A percentile compares a stretch with the other conserved stretches of the same genome.
phyloP scores from a whole-genome alignment of 495 filamentous ascomycete species.

The Penicillium subrubescens region DNA sequence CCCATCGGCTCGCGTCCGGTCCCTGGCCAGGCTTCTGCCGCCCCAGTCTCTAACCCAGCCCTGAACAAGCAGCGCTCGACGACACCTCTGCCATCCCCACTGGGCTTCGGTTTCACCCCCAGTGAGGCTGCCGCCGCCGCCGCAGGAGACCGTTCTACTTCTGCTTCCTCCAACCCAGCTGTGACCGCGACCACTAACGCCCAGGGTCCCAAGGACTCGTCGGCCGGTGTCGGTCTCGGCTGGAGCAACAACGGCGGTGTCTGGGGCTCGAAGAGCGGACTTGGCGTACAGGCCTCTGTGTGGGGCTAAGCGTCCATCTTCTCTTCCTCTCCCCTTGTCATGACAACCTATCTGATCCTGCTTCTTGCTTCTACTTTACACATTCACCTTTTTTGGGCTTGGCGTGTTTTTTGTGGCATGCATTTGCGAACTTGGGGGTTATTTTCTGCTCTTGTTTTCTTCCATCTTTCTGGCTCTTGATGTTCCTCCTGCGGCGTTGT shows the following conservation, averaged over 20 bases:
- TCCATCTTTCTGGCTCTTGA: background rate
- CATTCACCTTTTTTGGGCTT: slow-evolving; percentile 6
- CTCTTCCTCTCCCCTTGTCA: background rate
- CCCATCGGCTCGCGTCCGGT: slow-evolving; percentile 91
- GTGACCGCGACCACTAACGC: slow-evolving; percentile 33
- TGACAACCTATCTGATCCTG: background rate
- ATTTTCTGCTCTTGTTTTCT: background rate
- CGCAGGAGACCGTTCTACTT: slow-evolving; percentile 60
- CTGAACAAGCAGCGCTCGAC: slow-evolving; percentile 79
- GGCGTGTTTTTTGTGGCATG: slow-evolving; percentile 14
- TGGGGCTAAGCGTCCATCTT: slow-evolving; percentile 60
- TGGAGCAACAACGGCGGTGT: slow-evolving; percentile 74
- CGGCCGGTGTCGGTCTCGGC: slow-evolving; percentile 53
- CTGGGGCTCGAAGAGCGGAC: slow-evolving; percentile 72
- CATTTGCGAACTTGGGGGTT: slow-evolving; percentile 13
- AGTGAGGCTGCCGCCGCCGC: slow-evolving; percentile 48
- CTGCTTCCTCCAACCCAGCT: slow-evolving; percentile 62
- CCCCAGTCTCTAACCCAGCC: slow-evolving; percentile 60
- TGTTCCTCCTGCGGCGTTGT: slow-evolving; percentile 20
- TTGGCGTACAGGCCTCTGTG: slow-evolving; percentile 74
- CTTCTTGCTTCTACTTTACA: slow-evolving; percentile 4
- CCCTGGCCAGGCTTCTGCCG: slow-evolving; percentile 41
- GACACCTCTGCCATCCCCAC: slow-evolving; percentile 85
- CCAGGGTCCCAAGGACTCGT: slow-evolving; percentile 44
- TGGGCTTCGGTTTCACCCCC: slow-evolving; percentile 71